Conservation (phyloP, 1,284 basidiomycete species). For the Sporisorium iseilematis-ciliati region DNA sequence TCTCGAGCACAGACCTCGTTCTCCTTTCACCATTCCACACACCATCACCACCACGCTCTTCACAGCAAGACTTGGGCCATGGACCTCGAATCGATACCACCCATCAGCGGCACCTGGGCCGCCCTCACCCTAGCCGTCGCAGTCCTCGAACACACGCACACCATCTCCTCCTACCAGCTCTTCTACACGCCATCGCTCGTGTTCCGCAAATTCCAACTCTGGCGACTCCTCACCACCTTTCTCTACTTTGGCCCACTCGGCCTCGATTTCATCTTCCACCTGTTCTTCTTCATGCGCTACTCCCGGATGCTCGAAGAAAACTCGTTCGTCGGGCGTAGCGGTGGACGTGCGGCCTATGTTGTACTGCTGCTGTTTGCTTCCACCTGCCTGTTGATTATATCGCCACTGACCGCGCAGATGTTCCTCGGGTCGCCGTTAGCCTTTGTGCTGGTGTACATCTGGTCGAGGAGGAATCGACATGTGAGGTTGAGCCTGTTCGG, state of each 20-base stretch:
- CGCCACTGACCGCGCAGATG: constrained; percentile 69
- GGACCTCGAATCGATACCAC: constrained; percentile 64
- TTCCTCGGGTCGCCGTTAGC: constrained; percentile 53
- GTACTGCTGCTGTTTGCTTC: constrained; percentile 87
- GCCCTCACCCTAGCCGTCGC: constrained; percentile 48
- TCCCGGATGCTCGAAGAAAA: constrained; percentile 95
- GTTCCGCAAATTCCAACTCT: constrained; percentile 75
- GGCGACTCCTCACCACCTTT: constrained; percentile 90
- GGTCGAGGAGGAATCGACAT: constrained; percentile 92
- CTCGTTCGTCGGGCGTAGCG: constrained; percentile 84
- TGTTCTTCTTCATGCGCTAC: constrained; percentile 99
- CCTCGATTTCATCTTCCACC: constrained; percentile 88
- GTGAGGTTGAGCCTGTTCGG: constrained; percentile 96
- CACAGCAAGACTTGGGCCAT: constrained; percentile 24
- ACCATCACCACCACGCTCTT: constrained; percentile 7
- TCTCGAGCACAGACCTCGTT: neutral
- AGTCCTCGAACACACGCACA: constrained; percentile 59
- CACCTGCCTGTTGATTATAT: constrained; percentile 73
- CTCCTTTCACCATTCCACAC: neutral
- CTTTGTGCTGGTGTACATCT: constrained; percentile 89
- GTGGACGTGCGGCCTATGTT: constrained; percentile 86
- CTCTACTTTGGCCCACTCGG: constrained; percentile 94
- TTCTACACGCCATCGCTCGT: constrained; percentile 63
- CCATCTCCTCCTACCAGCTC: constrained; percentile 60
- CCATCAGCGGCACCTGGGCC: constrained; percentile 63